A percentile compares a stretch with the other conserved stretches of the same genome.
These are phyloP conservation scores for Diaporthe vexans DNA, from an alignment of 2,329 filamentous ascomycete species.

Conservation along the genomic window DNA sequence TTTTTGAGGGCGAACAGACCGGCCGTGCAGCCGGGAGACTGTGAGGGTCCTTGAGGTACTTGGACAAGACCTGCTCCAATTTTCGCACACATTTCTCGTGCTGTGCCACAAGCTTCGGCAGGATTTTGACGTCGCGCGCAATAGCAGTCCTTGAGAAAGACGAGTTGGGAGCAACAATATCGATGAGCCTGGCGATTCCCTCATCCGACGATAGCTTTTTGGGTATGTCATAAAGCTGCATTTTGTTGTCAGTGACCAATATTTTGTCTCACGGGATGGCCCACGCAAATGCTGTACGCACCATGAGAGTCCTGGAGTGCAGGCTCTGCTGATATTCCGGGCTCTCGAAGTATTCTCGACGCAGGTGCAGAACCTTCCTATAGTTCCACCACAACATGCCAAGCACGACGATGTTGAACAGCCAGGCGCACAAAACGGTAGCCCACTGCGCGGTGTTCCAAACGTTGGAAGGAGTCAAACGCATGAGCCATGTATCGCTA, in stretches of 20 bases:
- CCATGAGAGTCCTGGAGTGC: conserved; percentile 80
- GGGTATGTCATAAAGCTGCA: conserved; percentile 87
- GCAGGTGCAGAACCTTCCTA: conserved; percentile 76
- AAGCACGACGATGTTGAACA: conserved; percentile 81
- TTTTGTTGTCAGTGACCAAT: conserved; percentile 41
- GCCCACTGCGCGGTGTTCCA: conserved; percentile 69
- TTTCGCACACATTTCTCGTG: conserved; percentile 86
- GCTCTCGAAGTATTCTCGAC: conserved; percentile 85
- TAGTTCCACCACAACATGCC: conserved; percentile 95
- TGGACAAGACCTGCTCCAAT: conserved; percentile 86
- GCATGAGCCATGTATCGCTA: conserved; percentile 64
- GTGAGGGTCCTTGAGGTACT: conserved; percentile 90
- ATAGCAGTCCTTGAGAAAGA: conserved; percentile 85
- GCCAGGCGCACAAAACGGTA: conserved; percentile 70
- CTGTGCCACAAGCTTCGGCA: conserved; percentile 87
- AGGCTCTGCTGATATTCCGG: conserved; percentile 90
- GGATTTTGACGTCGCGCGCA: conserved; percentile 90
- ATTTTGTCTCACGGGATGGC: neutral
- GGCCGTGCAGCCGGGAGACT: conserved; percentile 84
- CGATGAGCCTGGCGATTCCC: conserved; percentile 86
- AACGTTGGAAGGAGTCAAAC: conserved; percentile 72
- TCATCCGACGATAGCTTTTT: conserved; percentile 84
- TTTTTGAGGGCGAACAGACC: conserved; percentile 83
- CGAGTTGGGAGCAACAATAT: conserved; percentile 82
- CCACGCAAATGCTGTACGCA: conserved; percentile 51